Percentiles rank a stretch among this genome's conserved stretches.
phyloP scores from a whole-genome alignment of 495 filamentous ascomycete genomes.

The Talaromyces trachyspermus region DNA sequence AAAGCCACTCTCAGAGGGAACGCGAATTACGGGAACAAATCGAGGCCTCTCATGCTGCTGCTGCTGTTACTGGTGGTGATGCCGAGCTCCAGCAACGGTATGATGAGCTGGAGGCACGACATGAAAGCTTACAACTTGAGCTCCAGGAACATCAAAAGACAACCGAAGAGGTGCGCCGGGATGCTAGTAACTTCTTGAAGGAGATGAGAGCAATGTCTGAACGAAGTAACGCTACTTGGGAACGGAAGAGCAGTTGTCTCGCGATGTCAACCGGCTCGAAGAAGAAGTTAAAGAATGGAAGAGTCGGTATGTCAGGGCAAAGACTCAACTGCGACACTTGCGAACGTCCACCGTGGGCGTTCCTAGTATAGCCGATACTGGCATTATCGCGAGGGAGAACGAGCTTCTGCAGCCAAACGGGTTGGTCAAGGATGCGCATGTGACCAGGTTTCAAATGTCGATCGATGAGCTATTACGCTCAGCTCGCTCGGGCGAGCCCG shows the following conservation, averaged over 20 bases:
- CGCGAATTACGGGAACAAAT: conserved; percentile 58
- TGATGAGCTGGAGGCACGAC: conserved; percentile 59
- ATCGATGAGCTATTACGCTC: conserved; percentile 85
- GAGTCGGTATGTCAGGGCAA: conserved; percentile 75
- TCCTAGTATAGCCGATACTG: conserved; percentile 53
- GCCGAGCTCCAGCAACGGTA: conserved; percentile 46
- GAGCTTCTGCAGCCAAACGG: conserved; percentile 67
- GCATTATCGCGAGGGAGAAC: conserved; percentile 56
- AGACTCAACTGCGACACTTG: conserved; percentile 75
- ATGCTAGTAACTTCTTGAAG: conserved; percentile 74
- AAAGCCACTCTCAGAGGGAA: conserved; percentile 57
- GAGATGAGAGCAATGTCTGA: conserved; percentile 86
- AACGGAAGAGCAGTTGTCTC: conserved; percentile 70
- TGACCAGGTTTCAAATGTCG: conserved; percentile 91
- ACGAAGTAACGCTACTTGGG: conserved; percentile 67
- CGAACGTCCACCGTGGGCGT: conserved; percentile 73
- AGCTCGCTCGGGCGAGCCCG: conserved; percentile 64
- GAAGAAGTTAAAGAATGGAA: conserved; percentile 83
- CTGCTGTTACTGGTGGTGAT: conserved; percentile 33
- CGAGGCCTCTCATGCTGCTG: conserved; percentile 29
- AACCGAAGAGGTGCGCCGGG: conserved; percentile 81
- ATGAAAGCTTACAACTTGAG: conserved; percentile 63
- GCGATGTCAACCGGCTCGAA: conserved; percentile 66
- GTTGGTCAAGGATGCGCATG: conserved; percentile 78
- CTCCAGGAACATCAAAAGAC: conserved; percentile 68